phyloP scores from a whole-genome alignment of 2,329 filamentous ascomycete species.

The Aspergillus thermomutatus region DNA sequence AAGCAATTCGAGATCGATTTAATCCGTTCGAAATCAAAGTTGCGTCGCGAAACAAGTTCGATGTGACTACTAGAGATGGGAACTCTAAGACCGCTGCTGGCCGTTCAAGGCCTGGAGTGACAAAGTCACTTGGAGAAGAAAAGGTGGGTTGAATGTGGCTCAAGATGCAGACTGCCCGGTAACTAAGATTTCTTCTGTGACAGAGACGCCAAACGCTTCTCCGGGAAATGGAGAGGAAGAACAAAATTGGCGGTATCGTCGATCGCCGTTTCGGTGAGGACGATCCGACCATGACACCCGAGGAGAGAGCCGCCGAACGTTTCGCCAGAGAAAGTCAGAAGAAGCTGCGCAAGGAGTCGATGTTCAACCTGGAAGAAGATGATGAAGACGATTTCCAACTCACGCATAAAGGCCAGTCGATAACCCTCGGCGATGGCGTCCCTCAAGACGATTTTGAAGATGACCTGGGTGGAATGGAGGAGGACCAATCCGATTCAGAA shows the following conservation, averaged over 20 bases:
- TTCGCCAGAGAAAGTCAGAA: conserved; percentile 85
- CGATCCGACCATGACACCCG: conserved; percentile 87
- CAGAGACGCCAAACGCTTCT: conserved; percentile 77
- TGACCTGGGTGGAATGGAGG: conserved; percentile 59
- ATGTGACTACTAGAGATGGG: conserved; percentile 66
- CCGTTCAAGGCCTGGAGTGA: conserved; percentile 73
- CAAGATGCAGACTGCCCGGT: neutral
- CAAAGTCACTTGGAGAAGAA: conserved; percentile 84
- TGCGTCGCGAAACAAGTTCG: conserved; percentile 75
- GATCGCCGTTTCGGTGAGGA: conserved; percentile 95
- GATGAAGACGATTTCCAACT: conserved; percentile 68
- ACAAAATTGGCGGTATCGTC: conserved; percentile 87
- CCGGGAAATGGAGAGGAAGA: conserved; percentile 83
- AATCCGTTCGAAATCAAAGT: conserved; percentile 96
- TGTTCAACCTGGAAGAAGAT: conserved; percentile 90
- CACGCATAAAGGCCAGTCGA: conserved; percentile 77
- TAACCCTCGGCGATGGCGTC: conserved; percentile 59
- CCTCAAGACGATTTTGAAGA: conserved; percentile 72
- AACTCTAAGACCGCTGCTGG: conserved; percentile 50
- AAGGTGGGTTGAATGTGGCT: conserved; percentile 51
- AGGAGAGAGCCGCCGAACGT: conserved; percentile 86
- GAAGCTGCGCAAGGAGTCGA: conserved; percentile 68
- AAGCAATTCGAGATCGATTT: conserved; percentile 89
- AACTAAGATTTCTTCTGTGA: conserved; percentile 12
- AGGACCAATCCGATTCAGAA: conserved; percentile 59